Percentiles rank a stretch among this genome's conserved stretches.
phyloP scores from a whole-genome alignment of 2,329 filamentous ascomycete genomes.

The Aspergillus candidus region DNA sequence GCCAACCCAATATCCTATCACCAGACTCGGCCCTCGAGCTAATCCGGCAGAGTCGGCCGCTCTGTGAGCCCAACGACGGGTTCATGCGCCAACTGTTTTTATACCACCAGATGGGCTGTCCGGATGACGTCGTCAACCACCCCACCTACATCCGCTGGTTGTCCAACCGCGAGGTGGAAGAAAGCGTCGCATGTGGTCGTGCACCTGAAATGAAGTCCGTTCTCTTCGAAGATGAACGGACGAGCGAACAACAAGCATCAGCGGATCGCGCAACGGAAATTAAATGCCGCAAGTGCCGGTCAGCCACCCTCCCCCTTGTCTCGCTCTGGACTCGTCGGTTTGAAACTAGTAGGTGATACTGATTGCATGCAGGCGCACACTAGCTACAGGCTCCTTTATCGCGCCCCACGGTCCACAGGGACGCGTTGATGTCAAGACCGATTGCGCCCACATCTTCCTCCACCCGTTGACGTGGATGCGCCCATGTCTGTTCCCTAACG shows the following conservation, averaged over 20 bases:
- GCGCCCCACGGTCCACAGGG: constrained; percentile 50
- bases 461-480: constrained; percentile 96
- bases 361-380: constrained; percentile 42
- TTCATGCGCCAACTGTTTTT: constrained; percentile 86
- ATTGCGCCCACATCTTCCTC: constrained; percentile 82
- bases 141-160: constrained; percentile 77
- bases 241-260: constrained; percentile 14
- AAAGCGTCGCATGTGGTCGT: constrained; percentile 65
- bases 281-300: constrained; percentile 85
- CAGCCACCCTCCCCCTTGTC: constrained; percentile 35
- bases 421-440: constrained; percentile 19
- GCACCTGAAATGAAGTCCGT: constrained; percentile 71
- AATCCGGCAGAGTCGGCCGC: constrained; percentile 63
- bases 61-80: constrained; percentile 83
- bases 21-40: constrained; percentile 62
- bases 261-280: constrained; percentile 49
- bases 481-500: constrained; percentile 54
- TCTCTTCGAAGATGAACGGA: constrained; percentile 60
- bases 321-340: constrained; percentile 2
- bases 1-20: constrained; percentile 51
- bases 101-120: constrained; percentile 82
- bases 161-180: constrained; percentile 59
- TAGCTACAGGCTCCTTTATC: constrained; percentile 63
- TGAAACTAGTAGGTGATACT: constrained; percentile 5
- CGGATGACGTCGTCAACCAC: constrained; percentile 60